A percentile compares a stretch with the other conserved stretches of the same genome.
Evolutionary conservation across 768 basidiomycete species (phyloP).

Genomic region (Paxillus involutus): DNA sequence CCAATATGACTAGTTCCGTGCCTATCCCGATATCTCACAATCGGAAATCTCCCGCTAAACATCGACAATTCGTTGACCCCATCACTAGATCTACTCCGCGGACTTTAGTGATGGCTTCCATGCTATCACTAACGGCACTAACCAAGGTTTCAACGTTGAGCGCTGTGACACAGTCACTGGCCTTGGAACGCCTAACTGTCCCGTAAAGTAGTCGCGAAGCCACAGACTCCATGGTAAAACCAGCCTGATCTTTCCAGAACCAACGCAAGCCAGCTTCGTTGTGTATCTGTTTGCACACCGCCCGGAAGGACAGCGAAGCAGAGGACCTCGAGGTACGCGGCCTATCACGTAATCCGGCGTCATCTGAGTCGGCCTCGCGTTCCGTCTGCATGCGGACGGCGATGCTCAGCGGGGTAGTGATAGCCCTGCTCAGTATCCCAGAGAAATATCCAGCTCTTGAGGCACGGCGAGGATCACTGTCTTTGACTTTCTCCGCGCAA

Average conservation of each 20-base stretch:
- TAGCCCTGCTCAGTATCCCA: conserved; percentile 53
- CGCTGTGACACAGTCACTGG: too few relatives aligned
- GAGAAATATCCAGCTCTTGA: conserved; percentile 51
- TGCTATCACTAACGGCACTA: too few relatives aligned
- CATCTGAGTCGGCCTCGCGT: conserved; percentile 34
- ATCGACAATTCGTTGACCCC: too few relatives aligned
- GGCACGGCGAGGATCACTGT: conserved; percentile 24
- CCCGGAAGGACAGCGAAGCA: conserved; percentile 18
- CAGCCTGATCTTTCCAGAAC: conserved; percentile 59
- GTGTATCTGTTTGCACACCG: conserved; percentile 41
- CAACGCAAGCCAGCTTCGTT: conserved; percentile 47
- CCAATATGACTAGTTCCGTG: too few relatives aligned
- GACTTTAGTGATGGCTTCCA: too few relatives aligned
- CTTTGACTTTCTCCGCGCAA: conserved; percentile 33
- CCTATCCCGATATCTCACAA: too few relatives aligned
- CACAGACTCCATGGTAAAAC: too few relatives aligned
- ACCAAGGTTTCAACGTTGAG: too few relatives aligned
- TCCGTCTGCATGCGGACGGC: conserved; percentile 54
- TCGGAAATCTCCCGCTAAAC: too few relatives aligned
- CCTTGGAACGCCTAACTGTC: too few relatives aligned
- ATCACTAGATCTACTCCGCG: too few relatives aligned
- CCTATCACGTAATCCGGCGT: background rate
- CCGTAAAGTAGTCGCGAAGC: too few relatives aligned
- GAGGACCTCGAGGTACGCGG: background rate
- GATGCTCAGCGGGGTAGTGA: conserved; percentile 56